Evolutionary conservation across 1,139 yeast genomes (phyloP), one percentile per base, ranked within the genome.

Genomic region (Protomyces lactucae-debilis): DNA sequence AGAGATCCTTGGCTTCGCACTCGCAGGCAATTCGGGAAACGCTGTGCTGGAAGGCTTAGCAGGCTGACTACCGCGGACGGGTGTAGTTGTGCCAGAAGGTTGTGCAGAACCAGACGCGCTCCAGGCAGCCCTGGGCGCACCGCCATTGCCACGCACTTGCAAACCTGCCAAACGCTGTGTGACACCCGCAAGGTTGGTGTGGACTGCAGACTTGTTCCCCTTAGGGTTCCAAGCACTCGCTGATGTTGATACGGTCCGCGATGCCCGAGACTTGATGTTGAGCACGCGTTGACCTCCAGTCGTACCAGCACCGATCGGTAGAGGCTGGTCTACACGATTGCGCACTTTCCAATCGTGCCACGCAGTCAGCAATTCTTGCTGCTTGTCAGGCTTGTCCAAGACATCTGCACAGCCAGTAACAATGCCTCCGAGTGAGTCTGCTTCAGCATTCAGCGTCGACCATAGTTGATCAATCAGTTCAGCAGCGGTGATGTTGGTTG

Each of bases 321-420:
- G 36, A 16, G 61, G 39, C 28, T 56, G 32, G 18, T 61, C 57
- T 3, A 46, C 39, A 14, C 43, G 53, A 46, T 51, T 48, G 18
- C 51, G 39, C 39, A 65, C 55, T 52, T 65, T 65, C 67, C 66
- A 65, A 25, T 65, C 67, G 46, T 53, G 48, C 67, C 67, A 65
- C 28, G 67, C 66, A 12, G 64, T 37, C 18, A 65, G 54, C 28
- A 65, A 48, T n/a, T 65, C 63, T 6, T 23, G 52, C 45, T 65
- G 64, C 55, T 57, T 61, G 18, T 55, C 35, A 12, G 66, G 65
- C 18, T 37, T 28, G 35, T 57, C 64, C 39, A 65, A 21, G 36
- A 65, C 55, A 53, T 65, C 60, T 12, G 63, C 67, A 10, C 51
- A 25, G 28, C 59, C 57, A 3, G 55, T 54, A 16, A 65, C 37